Percentiles rank a stretch among this genome's conserved stretches.
Conservation (phyloP, 768 basidiomycete species). For the Termitomyces sp. region DNA sequence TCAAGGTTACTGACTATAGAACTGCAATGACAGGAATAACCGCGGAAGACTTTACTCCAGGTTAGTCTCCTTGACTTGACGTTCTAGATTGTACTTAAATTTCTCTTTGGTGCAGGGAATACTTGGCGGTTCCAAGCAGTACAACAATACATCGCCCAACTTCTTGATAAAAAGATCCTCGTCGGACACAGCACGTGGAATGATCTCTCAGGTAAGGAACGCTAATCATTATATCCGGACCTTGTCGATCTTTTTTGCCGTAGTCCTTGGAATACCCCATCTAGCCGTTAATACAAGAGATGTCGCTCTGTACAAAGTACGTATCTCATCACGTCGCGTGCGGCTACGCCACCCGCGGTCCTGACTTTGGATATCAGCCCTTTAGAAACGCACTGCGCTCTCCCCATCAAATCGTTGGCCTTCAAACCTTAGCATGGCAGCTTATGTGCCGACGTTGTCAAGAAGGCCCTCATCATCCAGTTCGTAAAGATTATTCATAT, state of each 20-base stretch:
- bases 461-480: constrained; percentile 69
- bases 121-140: constrained; percentile 58
- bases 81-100: not conserved
- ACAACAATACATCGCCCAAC: constrained; percentile 61
- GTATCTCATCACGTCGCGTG: constrained; percentile 3
- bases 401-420: constrained; percentile 65
- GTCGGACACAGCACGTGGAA: constrained; percentile 81
- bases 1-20: constrained; percentile 69
- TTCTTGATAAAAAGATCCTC: constrained; percentile 67
- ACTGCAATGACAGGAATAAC: constrained; percentile 59
- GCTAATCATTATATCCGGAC: constrained; percentile 9
- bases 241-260: constrained; percentile 10
- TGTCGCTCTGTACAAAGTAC: constrained; percentile 68
- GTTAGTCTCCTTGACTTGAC: constrained; percentile 23
- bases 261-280: constrained; percentile 80
- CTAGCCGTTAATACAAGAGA: constrained; percentile 76
- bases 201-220: constrained; percentile 64
- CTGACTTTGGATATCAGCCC: constrained; percentile 38
- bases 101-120: constrained; percentile 33
- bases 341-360: constrained; percentile 17
- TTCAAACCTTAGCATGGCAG: constrained; percentile 80
- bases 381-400: constrained; percentile 70
- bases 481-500: constrained; percentile 34
- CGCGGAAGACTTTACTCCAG: constrained; percentile 35
- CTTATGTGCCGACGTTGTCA: constrained; percentile 78